A percentile compares a stretch with the other conserved stretches of the same genome.
These are phyloP conservation scores for Narthecium ossifragum DNA, from an alignment of 106 monocot species.

Conservation along the genomic window DNA sequence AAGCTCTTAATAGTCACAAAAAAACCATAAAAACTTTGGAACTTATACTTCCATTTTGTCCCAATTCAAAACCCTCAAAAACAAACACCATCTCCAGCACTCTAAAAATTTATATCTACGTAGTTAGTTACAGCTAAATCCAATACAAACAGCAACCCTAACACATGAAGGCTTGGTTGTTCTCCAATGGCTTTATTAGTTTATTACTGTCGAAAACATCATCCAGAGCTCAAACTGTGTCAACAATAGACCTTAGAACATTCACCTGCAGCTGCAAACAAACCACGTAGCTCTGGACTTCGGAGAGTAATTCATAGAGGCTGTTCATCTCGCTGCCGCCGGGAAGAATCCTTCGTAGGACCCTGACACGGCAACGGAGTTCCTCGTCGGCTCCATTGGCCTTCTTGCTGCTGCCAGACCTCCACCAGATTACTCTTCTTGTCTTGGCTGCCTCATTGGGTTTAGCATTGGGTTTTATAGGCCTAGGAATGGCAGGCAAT, in stretches of 20 bases:
- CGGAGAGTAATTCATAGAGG: constrained; percentile 34
- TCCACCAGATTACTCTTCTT: not conserved
- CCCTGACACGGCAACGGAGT: constrained; percentile 9
- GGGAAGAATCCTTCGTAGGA: constrained; percentile 36
- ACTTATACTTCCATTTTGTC: too few species aligned
- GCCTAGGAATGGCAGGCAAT: constrained; percentile 10
- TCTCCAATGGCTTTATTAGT: too few species aligned
- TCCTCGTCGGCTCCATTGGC: constrained; percentile 14
- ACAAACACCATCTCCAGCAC: too few species aligned
- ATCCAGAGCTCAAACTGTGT: too few species aligned
- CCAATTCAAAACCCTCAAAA: too few species aligned
- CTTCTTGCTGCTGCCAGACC: not conserved
- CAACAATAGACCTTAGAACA: constrained; percentile 36
- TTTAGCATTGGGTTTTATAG: constrained; percentile 3
- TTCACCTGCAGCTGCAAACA: constrained; percentile 51
- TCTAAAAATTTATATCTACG: too few species aligned
- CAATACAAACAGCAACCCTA: too few species aligned
- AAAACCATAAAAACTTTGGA: too few species aligned
- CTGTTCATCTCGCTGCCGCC: constrained; percentile 41
- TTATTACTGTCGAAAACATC: too few species aligned
- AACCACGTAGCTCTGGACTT: constrained; percentile 41
- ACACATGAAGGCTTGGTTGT: too few species aligned
- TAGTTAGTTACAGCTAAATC: too few species aligned
- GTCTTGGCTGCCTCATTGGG: not conserved
- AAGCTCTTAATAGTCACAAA: too few species aligned